A percentile compares a stretch with the other conserved stretches of the same genome.
Evolutionary conservation across 1,139 yeast genomes (phyloP).

Genomic region (Scheffersomyces illinoinensis): DNA sequence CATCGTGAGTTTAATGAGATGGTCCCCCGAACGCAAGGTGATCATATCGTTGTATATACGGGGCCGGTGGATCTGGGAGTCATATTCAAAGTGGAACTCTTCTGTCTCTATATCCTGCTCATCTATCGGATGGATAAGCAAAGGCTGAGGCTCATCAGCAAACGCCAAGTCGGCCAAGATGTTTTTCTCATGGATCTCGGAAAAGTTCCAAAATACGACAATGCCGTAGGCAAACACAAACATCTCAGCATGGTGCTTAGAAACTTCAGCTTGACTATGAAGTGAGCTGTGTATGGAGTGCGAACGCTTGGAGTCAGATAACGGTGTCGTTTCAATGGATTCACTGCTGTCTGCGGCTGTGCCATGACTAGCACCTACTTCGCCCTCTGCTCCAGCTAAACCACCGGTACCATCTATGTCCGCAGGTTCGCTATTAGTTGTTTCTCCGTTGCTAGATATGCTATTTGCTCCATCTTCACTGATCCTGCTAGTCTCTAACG

Average conservation of each 20-base stretch:
- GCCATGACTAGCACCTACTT: neutral
- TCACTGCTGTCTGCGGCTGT: neutral
- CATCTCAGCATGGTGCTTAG: slow-evolving; percentile 83
- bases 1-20: slow-evolving; percentile 85
- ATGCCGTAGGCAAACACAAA: slow-evolving; percentile 91
- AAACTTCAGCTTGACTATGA: slow-evolving; percentile 41
- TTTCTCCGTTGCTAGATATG: slow-evolving; percentile 19
- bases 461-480: slow-evolving; percentile 16
- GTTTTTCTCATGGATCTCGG: slow-evolving; percentile 90
- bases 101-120: slow-evolving; percentile 95
- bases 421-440: neutral
- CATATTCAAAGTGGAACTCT: slow-evolving; percentile 91
- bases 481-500: slow-evolving; percentile 19
- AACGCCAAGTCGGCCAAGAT: slow-evolving; percentile 89
- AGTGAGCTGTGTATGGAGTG: slow-evolving; percentile 5
- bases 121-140: slow-evolving; percentile 73
- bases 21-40: slow-evolving; percentile 87
- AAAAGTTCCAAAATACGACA: slow-evolving; percentile 95
- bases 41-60: slow-evolving; percentile 93
- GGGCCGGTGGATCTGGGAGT: slow-evolving; percentile 77
- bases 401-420: neutral
- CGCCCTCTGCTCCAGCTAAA: neutral
- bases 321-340: neutral
- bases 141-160: slow-evolving; percentile 50
- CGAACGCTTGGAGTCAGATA: neutral